phyloP scores from a whole-genome alignment of 225 moss, liverwort and hornwort genomes.

The Takakia lepidozioides region DNA sequence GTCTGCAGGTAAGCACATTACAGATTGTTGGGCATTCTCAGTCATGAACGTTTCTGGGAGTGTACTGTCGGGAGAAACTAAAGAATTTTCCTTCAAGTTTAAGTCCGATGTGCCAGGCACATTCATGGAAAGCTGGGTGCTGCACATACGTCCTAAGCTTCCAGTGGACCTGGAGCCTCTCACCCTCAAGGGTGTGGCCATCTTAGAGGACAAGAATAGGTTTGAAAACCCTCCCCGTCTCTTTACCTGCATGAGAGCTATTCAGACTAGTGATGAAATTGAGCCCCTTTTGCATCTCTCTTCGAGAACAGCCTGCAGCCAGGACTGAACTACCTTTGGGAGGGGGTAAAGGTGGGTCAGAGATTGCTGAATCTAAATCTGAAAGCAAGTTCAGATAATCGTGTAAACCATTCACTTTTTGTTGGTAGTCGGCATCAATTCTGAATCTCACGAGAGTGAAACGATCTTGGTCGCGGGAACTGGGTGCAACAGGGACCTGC shows the following conservation, averaged over 20 bases:
- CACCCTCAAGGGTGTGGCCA: slow-evolving; percentile 6
- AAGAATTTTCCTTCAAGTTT: slow-evolving; percentile 13
- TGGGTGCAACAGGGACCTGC: not conserved
- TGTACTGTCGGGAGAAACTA: slow-evolving; percentile 7
- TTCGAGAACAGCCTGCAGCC: too few relatives aligned
- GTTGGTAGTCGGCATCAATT: not conserved
- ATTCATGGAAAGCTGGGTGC: slow-evolving; percentile 15
- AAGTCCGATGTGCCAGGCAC: not conserved
- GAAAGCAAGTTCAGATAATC: too few relatives aligned
- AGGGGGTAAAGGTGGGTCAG: too few relatives aligned
- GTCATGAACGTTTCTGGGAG: slow-evolving; percentile 10
- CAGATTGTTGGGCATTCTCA: slow-evolving; percentile 15
- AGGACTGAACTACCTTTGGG: too few relatives aligned
- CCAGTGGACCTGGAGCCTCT: slow-evolving; percentile 2
- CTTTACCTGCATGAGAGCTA: slow-evolving; percentile 1
- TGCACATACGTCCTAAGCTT: slow-evolving; percentile 11
- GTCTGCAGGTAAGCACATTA: slow-evolving; percentile 7
- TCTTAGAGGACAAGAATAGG: slow-evolving; percentile 11
- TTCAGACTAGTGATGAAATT: too few relatives aligned
- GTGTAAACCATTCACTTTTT: not conserved
- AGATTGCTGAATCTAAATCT: too few relatives aligned
- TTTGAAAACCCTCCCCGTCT: too few relatives aligned
- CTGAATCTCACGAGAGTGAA: too few relatives aligned
- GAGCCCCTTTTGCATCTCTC: too few relatives aligned
- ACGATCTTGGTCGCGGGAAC: not conserved